Conservation (phyloP, 2,329 filamentous ascomycete species). For the Diaporthe eres region DNA sequence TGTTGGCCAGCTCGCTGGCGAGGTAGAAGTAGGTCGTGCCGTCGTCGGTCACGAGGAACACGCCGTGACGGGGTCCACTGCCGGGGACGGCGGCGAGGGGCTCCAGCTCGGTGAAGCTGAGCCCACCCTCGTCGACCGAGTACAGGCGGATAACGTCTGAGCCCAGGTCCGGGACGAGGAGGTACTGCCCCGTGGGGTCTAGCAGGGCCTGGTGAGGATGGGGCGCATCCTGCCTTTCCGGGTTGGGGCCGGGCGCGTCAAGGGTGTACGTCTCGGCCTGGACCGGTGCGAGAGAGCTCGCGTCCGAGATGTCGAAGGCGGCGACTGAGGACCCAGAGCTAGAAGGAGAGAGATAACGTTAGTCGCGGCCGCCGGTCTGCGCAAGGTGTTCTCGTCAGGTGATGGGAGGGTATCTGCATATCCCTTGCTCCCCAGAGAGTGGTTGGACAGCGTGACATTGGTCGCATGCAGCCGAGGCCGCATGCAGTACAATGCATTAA, state of each 20-base stretch:
- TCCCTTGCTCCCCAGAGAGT: background rate
- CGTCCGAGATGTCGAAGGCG: constrained; percentile 59
- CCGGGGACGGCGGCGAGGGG: constrained; percentile 63
- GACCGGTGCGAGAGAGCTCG: constrained; percentile 53
- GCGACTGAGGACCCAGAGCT: constrained; percentile 60
- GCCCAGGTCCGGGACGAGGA: constrained; percentile 77
- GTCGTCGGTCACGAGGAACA: constrained; percentile 63
- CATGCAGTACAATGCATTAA: background rate
- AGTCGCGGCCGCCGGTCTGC: background rate
- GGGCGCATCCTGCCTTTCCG: constrained; percentile 67
- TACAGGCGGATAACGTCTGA: constrained; percentile 73
- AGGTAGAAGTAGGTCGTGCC: constrained; percentile 70
- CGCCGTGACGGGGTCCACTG: constrained; percentile 75
- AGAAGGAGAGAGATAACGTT: background rate
- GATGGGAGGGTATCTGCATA: constrained; percentile 20
- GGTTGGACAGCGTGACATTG: constrained; percentile 10
- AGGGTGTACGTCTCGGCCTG: constrained; percentile 58
- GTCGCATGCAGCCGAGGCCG: constrained; percentile 15
- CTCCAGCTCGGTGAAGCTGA: constrained; percentile 55
- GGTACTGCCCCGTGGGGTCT: constrained; percentile 74
- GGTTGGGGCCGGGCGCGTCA: constrained; percentile 53
- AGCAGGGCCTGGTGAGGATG: constrained; percentile 76
- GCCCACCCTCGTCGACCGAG: constrained; percentile 62
- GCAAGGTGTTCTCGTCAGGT: background rate
- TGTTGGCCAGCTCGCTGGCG: constrained; percentile 72